phyloP scores from a whole-genome alignment of 192 early-diverging fungal species.

The Umbelopsis ramanniana region DNA sequence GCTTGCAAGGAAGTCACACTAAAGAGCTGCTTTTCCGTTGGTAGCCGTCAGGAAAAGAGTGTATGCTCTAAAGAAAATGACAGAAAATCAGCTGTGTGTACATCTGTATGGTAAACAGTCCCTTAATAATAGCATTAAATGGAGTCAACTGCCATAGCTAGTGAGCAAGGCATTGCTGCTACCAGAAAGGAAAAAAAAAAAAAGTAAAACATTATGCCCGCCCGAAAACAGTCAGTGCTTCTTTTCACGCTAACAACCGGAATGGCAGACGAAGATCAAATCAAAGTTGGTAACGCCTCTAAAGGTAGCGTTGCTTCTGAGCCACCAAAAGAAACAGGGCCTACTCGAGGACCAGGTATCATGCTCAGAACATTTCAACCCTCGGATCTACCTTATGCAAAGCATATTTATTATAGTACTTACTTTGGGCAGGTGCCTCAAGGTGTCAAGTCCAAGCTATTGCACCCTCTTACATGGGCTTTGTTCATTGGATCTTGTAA shows the following conservation, averaged over 20 bases:
- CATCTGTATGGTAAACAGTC: no score
- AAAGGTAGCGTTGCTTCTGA: neutral
- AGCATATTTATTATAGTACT: conserved; percentile 32
- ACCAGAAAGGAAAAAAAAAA: neutral
- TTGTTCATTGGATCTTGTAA: conserved; percentile 29
- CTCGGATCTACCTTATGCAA: conserved; percentile 31
- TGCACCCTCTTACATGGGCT: conserved; percentile 34
- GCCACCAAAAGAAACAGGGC: neutral
- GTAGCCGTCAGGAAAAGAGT: no score
- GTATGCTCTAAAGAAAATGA: no score
- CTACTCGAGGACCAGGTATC: neutral
- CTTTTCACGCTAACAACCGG: neutral
- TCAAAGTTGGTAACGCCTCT: neutral
- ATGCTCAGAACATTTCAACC: conserved; percentile 38
- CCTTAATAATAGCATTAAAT: no score
- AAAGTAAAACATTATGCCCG: neutral
- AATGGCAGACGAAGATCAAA: neutral
- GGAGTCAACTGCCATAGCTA: no score
- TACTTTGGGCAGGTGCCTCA: conserved; percentile 39
- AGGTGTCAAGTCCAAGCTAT: conserved; percentile 32
- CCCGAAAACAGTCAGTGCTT: neutral
- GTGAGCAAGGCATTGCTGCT: no score
- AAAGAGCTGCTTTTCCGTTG: no score
- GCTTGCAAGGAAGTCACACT: no score
- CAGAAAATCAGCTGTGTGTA: no score